phyloP scores from a whole-genome alignment of 1,284 basidiomycete species.

The Xerocomus amazonicus region DNA sequence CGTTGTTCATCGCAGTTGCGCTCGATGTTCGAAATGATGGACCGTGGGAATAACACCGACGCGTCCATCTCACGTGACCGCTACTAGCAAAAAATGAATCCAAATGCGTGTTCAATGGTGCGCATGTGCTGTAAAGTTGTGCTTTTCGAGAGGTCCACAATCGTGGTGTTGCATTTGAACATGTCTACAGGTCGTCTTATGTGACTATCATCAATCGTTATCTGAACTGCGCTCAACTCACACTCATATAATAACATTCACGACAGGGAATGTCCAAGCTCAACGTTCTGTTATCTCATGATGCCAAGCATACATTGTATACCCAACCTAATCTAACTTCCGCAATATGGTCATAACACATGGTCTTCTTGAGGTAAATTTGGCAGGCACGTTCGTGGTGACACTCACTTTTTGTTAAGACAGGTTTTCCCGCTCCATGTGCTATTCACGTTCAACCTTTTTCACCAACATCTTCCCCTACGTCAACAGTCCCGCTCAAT shows the following conservation, averaged over 20 bases:
- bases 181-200: slow-evolving; percentile 13
- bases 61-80: slow-evolving; percentile 30
- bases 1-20: background rate
- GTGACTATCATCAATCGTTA: slow-evolving; percentile 2
- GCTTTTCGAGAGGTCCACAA: no score
- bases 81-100: background rate
- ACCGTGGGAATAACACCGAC: slow-evolving; percentile 28
- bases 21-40: slow-evolving; percentile 11
- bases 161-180: slow-evolving; percentile 9
- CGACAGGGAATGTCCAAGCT: slow-evolving; percentile 6
- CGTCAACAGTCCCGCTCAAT: background rate
- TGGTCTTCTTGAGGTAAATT: slow-evolving; percentile 18
- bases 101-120: background rate
- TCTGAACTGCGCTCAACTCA: slow-evolving; percentile 8
- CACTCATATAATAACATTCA: background rate
- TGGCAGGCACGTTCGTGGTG: slow-evolving; percentile 9
- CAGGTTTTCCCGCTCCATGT: slow-evolving; percentile 13
- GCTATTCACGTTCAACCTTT: slow-evolving; percentile 3
- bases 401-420: background rate
- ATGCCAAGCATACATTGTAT: slow-evolving; percentile 2
- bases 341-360: background rate
- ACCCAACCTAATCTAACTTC: slow-evolving; percentile 10
- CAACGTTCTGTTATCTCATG: slow-evolving; percentile 4
- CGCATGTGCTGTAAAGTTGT: background rate
- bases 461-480: background rate